These are phyloP conservation scores for Globisporangium lucens DNA, from an alignment of 352 stramenopile species.

Conservation along the genomic window DNA sequence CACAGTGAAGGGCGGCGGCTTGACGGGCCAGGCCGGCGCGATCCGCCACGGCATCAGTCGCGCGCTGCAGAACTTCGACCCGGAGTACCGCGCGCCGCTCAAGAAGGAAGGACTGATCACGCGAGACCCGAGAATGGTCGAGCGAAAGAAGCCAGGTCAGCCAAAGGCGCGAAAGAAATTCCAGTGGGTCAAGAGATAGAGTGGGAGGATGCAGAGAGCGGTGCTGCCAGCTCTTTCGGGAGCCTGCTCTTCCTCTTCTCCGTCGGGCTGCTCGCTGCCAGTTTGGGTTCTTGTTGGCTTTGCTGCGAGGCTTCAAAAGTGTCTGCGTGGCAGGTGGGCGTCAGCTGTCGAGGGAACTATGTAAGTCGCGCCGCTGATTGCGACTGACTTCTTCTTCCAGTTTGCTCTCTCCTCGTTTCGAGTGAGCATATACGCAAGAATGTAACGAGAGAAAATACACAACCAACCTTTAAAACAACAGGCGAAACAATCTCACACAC, in stretches of 20 bases:
- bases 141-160: constrained; percentile 96
- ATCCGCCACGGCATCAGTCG: constrained; percentile 92
- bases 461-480: constrained; percentile 1
- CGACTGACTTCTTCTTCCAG: background rate
- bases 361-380: background rate
- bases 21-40: constrained; percentile 92
- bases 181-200: constrained; percentile 98
- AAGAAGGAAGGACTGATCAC: constrained; percentile 93
- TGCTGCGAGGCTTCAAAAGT: background rate
- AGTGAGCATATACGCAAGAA: background rate
- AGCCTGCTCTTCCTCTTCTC: background rate
- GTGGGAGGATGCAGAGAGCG: constrained; percentile 10
- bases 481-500: background rate
- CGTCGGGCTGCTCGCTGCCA: background rate
- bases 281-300: background rate
- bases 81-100: constrained; percentile 86
- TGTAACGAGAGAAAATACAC: constrained; percentile 10
- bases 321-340: background rate
- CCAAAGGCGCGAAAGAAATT: constrained; percentile 96
- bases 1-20: constrained; percentile 90
- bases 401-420: constrained; percentile 1
- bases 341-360: background rate
- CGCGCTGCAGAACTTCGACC: constrained; percentile 94
- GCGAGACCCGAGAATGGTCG: constrained; percentile 94
- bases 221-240: background rate